These are phyloP conservation scores for Fonsecaea pedrosoi DNA, from an alignment of 2,329 filamentous ascomycete genomes.

Conservation along the genomic window DNA sequence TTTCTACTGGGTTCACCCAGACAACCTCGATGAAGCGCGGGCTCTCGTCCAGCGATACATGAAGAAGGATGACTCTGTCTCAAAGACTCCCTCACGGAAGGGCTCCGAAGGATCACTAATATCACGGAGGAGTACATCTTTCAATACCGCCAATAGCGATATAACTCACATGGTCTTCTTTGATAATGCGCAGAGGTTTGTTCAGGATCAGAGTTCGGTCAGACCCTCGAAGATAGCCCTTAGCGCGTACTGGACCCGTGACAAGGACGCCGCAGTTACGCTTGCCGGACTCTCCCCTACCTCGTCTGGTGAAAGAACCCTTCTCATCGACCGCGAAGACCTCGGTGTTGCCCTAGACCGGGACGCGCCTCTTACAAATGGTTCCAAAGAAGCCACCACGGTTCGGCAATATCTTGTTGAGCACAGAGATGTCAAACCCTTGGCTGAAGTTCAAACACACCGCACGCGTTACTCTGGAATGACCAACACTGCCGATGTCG, in stretches of 20 bases:
- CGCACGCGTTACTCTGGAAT: conserved; percentile 58
- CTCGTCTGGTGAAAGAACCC: conserved; percentile 27
- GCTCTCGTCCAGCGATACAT: conserved; percentile 59
- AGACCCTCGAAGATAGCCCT: conserved; percentile 40
- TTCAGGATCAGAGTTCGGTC: conserved; percentile 39
- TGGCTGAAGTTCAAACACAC: conserved; percentile 55
- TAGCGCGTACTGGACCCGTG: conserved; percentile 35
- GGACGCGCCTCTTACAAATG: conserved; percentile 9
- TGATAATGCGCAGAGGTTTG: conserved; percentile 56
- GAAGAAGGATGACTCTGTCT: conserved; percentile 46
- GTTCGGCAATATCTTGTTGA: conserved; percentile 50
- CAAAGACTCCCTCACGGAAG: conserved; percentile 21
- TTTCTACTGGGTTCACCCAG: conserved; percentile 61
- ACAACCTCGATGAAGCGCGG: conserved; percentile 62
- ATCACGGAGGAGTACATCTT: conserved; percentile 6
- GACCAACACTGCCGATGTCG: conserved; percentile 51
- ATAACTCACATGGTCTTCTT: conserved; percentile 54
- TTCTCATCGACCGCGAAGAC: conserved; percentile 36
- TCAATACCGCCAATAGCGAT: conserved; percentile 33
- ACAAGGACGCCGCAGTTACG: conserved; percentile 41
- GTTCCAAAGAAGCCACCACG: conserved; percentile 20
- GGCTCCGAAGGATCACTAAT: conserved; percentile 39
- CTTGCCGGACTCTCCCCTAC: conserved; percentile 35
- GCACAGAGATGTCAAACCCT: conserved; percentile 53
- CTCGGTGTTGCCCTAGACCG: conserved; percentile 32